A percentile compares a stretch with the other conserved stretches of the same genome.
These are phyloP conservation scores for Botrytis cinerea DNA, from an alignment of 2,329 filamentous ascomycete genomes.

Conservation along the genomic window DNA sequence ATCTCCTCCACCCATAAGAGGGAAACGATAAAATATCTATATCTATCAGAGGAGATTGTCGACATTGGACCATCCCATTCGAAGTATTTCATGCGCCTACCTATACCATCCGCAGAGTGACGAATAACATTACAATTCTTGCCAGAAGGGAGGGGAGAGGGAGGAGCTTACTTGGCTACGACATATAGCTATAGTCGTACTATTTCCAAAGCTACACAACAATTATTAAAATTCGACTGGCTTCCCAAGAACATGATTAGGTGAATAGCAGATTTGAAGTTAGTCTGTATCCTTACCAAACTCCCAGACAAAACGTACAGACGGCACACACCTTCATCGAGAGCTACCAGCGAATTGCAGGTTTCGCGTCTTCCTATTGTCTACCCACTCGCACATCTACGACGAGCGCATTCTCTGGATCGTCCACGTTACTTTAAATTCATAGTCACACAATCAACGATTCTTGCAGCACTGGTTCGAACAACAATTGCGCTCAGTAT, in stretches of 20 bases:
- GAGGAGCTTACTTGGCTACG: not conserved
- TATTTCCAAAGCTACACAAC: not conserved
- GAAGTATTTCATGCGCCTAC: not conserved
- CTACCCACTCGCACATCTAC: not conserved
- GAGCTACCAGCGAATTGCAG: not conserved
- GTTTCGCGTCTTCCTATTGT: not conserved
- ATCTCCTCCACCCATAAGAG: not conserved
- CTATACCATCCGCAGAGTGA: not conserved
- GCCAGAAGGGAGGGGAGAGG: not conserved
- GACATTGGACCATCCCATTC: not conserved
- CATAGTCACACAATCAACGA: not conserved
- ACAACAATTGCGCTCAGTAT: not conserved
- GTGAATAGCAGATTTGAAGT: not conserved
- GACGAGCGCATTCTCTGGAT: conserved; percentile 1
- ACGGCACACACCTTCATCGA: not conserved
- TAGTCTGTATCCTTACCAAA: not conserved
- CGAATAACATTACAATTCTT: not conserved
- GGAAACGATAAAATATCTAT: too few species aligned
- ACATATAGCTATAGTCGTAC: not conserved
- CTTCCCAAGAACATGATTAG: not conserved
- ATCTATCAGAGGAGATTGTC: not conserved
- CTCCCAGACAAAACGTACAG: not conserved
- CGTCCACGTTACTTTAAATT: not conserved
- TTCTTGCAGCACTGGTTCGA: not conserved
- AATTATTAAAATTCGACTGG: not conserved